phyloP scores from a whole-genome alignment of 768 basidiomycete genomes.

The Phaeotremella skinneri region DNA sequence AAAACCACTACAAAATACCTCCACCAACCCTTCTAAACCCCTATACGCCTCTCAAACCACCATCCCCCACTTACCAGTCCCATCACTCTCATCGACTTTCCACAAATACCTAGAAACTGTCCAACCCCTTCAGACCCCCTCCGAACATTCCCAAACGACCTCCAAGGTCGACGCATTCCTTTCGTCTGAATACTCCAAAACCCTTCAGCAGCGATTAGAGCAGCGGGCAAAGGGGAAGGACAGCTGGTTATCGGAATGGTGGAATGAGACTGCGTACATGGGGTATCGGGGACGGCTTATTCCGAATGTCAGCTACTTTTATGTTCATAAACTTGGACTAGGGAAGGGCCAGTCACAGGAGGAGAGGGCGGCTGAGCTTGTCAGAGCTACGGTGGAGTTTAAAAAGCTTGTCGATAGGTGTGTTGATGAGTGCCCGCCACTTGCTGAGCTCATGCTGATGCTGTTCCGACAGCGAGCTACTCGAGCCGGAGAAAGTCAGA shows the following conservation, averaged over 20 bases:
- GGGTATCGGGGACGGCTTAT: slow-evolving; percentile 86
- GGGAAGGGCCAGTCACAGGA: slow-evolving; percentile 56
- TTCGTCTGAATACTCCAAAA: slow-evolving; percentile 63
- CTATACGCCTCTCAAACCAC: slow-evolving; percentile 67
- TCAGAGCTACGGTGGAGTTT: slow-evolving; percentile 84
- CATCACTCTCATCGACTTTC: slow-evolving; percentile 74
- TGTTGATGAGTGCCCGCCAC: slow-evolving; percentile 28
- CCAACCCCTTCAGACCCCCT: slow-evolving; percentile 68
- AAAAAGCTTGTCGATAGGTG: slow-evolving; percentile 77
- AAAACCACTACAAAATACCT: slow-evolving; percentile 6
- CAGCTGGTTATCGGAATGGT: slow-evolving; percentile 97
- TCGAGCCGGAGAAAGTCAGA: slow-evolving; percentile 84
- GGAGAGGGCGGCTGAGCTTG: slow-evolving; percentile 71
- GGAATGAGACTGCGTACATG: slow-evolving; percentile 91
- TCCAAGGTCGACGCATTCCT: slow-evolving; percentile 67
- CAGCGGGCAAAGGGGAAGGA: slow-evolving; percentile 63
- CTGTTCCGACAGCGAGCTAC: slow-evolving; percentile 58
- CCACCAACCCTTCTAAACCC: slow-evolving; percentile 46
- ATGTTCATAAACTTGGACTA: slow-evolving; percentile 73
- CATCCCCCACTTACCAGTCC: slow-evolving; percentile 77
- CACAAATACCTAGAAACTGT: slow-evolving; percentile 85
- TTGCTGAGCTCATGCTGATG: slow-evolving; percentile 6
- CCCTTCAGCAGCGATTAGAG: slow-evolving; percentile 75
- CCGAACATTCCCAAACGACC: slow-evolving; percentile 63
- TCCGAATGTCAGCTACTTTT: slow-evolving; percentile 92